Evolutionary conservation across 805 yeast genomes (phyloP).

Genomic region (Kuraishia floccosa): DNA sequence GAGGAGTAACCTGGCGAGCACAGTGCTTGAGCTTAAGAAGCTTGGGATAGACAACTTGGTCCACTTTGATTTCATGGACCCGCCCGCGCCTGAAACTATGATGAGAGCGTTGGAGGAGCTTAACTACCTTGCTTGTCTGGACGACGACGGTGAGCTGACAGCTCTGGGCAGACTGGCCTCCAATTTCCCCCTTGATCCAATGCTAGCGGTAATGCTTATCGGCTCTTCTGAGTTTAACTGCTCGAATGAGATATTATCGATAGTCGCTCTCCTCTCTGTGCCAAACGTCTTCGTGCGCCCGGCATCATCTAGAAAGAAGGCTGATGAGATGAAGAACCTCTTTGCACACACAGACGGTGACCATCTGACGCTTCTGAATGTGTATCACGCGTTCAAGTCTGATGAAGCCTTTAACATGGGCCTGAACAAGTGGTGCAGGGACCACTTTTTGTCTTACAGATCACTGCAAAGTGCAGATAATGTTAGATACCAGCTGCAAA

Average conservation of each 20-base stretch:
- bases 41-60: conserved; percentile 93
- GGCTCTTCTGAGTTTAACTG: conserved; percentile 80
- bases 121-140: conserved; percentile 79
- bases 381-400: conserved; percentile 69
- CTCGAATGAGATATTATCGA: conserved; percentile 78
- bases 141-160: conserved; percentile 87
- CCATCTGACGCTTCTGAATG: conserved; percentile 83
- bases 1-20: conserved; percentile 81
- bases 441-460: conserved; percentile 75
- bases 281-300: conserved; percentile 96
- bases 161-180: conserved; percentile 85
- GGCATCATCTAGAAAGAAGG: conserved; percentile 72
- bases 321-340: conserved; percentile 79
- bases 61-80: conserved; percentile 97
- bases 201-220: conserved; percentile 86
- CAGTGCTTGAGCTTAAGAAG: conserved; percentile 88
- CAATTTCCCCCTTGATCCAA: conserved; percentile 91
- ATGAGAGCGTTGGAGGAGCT: conserved; percentile 97
- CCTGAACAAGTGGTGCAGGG: conserved; percentile 80
- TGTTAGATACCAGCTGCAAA: conserved; percentile 72
- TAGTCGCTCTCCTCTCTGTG: conserved; percentile 84
- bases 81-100: conserved; percentile 99
- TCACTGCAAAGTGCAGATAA: conserved; percentile 79
- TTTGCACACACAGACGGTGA: conserved; percentile 96
- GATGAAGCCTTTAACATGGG: conserved; percentile 64